These are phyloP conservation scores for Saturnispora hagleri DNA, from an alignment of 805 yeast species.

Conservation along the genomic window DNA sequence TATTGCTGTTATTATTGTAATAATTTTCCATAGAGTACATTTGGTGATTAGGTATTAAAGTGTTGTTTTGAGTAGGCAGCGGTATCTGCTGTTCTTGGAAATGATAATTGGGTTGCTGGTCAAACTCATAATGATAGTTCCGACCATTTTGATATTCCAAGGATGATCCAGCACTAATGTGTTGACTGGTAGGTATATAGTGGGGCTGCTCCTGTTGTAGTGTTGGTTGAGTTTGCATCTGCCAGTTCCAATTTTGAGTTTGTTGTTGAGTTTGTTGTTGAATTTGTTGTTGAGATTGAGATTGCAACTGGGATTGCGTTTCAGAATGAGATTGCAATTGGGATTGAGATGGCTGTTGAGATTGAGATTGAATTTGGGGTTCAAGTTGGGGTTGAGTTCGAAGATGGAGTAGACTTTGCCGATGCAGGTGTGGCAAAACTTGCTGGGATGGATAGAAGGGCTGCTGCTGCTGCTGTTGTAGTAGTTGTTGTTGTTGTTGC, in stretches of 20 bases:
- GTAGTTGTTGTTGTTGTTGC: not conserved
- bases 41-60: not conserved
- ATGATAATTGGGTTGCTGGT: not conserved
- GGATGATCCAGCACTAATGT: not conserved
- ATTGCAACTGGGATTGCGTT: not conserved
- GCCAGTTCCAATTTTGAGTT: not conserved
- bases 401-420: not conserved
- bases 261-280: not conserved
- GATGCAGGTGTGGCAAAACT: not conserved
- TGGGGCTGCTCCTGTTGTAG: not conserved
- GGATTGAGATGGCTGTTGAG: not conserved
- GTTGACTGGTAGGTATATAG: not conserved
- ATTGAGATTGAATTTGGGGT: too few species aligned
- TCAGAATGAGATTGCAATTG: not conserved
- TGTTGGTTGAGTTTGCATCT: not conserved
- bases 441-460: not conserved
- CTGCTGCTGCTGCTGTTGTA: not conserved
- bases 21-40: not conserved
- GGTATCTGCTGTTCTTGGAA: not conserved
- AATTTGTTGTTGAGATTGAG: not conserved
- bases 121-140: not conserved
- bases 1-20: not conserved
- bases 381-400: not conserved
- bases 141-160: not conserved
- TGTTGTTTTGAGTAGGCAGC: not conserved